Conservation (phyloP, 441 rosid genomes). For the Euphorbia celastroides region DNA sequence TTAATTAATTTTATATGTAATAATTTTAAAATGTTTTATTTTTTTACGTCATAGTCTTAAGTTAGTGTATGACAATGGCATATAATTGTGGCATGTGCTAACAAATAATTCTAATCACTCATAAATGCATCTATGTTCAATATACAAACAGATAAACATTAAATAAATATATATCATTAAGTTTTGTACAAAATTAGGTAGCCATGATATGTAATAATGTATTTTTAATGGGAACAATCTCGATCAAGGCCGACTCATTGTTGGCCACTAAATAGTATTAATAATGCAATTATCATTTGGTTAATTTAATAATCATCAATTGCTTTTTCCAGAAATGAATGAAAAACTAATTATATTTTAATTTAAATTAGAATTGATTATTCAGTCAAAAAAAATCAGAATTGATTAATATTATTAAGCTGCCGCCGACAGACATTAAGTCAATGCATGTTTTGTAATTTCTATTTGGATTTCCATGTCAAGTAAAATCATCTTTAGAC, state of each 20-base stretch:
- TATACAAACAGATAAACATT: no score
- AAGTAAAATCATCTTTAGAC: not conserved
- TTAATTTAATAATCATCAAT: conserved; percentile 1
- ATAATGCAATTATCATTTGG: conserved; percentile 5
- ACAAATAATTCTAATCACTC: no score
- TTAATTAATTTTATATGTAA: no score
- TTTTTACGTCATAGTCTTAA: no score
- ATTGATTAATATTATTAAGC: not conserved
- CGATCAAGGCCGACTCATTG: conserved; percentile 1
- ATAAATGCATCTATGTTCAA: no score
- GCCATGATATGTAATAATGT: not conserved
- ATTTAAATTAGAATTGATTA: not conserved
- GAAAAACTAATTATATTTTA: not conserved
- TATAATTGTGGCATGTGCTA: no score
- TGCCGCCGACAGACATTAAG: conserved; percentile 9
- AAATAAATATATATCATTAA: no score
- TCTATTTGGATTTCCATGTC: not conserved
- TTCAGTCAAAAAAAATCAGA: no score
- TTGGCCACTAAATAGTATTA: conserved; percentile 1
- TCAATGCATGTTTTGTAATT: conserved; percentile 2
- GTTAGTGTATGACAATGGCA: no score
- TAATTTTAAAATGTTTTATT: no score
- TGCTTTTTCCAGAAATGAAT: not conserved
- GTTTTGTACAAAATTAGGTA: no score
- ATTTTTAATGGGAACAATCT: not conserved